These are phyloP conservation scores for Stenogyne calaminthoides DNA, from an alignment of 305 asterid genomes.

Conservation along the genomic window DNA sequence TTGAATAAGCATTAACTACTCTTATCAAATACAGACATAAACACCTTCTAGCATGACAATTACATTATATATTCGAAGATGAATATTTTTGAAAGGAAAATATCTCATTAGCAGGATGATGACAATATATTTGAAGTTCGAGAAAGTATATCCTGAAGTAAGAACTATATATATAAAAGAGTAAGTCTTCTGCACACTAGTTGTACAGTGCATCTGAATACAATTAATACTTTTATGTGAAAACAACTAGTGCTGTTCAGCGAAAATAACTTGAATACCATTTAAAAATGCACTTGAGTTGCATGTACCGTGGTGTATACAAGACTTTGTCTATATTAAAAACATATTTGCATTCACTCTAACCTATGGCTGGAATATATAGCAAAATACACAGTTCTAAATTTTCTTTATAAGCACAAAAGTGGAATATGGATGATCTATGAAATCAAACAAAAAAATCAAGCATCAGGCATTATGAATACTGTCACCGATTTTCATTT, in stretches of 20 bases:
- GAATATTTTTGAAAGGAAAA: not conserved
- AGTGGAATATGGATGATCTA: conserved; percentile 5
- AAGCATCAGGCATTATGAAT: not conserved
- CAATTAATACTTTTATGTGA: too few relatives aligned
- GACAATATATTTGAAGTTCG: not conserved
- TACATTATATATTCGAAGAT: not conserved
- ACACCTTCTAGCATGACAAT: not conserved
- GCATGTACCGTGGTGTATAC: too few relatives aligned
- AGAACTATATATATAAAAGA: not conserved
- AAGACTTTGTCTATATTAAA: too few relatives aligned
- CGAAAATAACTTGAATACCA: too few relatives aligned
- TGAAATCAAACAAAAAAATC: not conserved
- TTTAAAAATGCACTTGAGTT: too few relatives aligned
- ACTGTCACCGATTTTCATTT: conserved; percentile 5
- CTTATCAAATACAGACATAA: conserved; percentile 8
- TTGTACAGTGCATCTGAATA: too few relatives aligned
- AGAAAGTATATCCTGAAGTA: conserved; percentile 17
- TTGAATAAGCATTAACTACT: not conserved
- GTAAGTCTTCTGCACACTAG: too few relatives aligned
- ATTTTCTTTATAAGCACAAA: conserved; percentile 8
- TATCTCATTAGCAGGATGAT: not conserved
- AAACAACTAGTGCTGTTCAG: too few relatives aligned
- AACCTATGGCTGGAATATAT: not conserved
- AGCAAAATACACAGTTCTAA: not conserved
- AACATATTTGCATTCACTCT: not conserved